phyloP scores from a whole-genome alignment of 2,329 filamentous ascomycete species.

The Boeremia exigua region DNA sequence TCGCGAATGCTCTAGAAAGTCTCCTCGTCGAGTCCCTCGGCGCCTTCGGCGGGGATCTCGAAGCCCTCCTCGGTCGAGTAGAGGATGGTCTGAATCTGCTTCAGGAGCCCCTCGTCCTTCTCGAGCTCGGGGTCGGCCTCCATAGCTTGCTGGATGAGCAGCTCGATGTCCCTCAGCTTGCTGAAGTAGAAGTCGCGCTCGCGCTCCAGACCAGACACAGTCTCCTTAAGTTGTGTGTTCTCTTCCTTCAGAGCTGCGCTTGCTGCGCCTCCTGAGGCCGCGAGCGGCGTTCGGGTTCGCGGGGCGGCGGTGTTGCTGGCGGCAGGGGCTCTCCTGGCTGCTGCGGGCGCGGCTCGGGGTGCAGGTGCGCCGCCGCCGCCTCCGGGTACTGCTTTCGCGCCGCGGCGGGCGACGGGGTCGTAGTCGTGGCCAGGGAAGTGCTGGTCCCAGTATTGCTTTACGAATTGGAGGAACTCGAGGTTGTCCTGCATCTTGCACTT shows the following conservation, averaged over 20 bases:
- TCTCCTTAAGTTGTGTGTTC: slow-evolving; percentile 90
- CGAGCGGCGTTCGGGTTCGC: slow-evolving; percentile 49
- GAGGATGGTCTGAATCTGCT: slow-evolving; percentile 94
- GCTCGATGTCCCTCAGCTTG: slow-evolving; percentile 95
- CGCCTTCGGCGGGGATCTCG: slow-evolving; percentile 80
- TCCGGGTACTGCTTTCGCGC: slow-evolving; percentile 65
- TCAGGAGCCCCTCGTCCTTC: slow-evolving; percentile 90
- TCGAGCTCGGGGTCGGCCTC: slow-evolving; percentile 92
- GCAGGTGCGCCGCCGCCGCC: slow-evolving; percentile 50
- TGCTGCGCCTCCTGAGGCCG: slow-evolving; percentile 60
- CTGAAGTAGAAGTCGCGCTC: slow-evolving; percentile 99
- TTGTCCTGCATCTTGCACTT: slow-evolving; percentile 99
- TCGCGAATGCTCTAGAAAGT: slow-evolving; percentile 30
- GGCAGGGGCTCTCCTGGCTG: slow-evolving; percentile 52
- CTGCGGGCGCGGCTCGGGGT: slow-evolving; percentile 60
- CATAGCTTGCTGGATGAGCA: slow-evolving; percentile 89
- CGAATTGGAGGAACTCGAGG: slow-evolving; percentile 97
- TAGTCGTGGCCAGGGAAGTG: slow-evolving; percentile 98
- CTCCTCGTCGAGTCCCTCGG: slow-evolving; percentile 78
- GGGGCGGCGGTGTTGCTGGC: slow-evolving; percentile 49
- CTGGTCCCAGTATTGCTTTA: slow-evolving; percentile 96
- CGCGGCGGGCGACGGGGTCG: slow-evolving; percentile 84
- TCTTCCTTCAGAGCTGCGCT: slow-evolving; percentile 80
- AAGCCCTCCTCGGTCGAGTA: slow-evolving; percentile 91
- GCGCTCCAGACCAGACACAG: slow-evolving; percentile 89